phyloP scores from a whole-genome alignment of 768 basidiomycete genomes.

The Lepiota brunneoincarnata region DNA sequence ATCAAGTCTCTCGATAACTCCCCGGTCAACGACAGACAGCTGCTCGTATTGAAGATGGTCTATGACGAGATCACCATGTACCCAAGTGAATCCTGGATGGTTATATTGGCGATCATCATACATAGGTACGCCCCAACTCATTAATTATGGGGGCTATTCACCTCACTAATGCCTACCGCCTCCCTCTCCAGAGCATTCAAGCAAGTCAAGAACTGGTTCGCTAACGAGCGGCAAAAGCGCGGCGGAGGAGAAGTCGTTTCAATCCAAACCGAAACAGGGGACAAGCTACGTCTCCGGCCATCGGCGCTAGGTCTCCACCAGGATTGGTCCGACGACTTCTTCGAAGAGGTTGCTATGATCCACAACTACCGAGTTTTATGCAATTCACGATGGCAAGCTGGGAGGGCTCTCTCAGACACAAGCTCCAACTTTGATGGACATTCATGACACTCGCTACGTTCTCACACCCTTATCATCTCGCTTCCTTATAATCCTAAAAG shows the following conservation, averaged over 20 bases:
- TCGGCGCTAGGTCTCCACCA: constrained; percentile 46
- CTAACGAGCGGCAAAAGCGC: constrained; percentile 55
- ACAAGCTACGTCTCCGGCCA: constrained; percentile 46
- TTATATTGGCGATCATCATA: constrained; percentile 54
- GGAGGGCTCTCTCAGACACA: constrained; percentile 10
- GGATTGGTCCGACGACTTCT: constrained; percentile 60
- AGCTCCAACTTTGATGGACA: constrained; percentile 11
- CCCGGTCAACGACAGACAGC: constrained; percentile 54
- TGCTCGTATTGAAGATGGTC: constrained; percentile 58
- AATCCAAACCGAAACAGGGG: constrained; percentile 34
- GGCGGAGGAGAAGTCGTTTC: constrained; percentile 37
- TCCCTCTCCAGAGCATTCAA: constrained; percentile 43
- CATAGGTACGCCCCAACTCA: constrained; percentile 36
- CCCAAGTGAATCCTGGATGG: constrained; percentile 61
- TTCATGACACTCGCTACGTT: constrained; percentile 11
- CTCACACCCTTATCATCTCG: constrained; percentile 1
- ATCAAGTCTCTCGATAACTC: constrained; percentile 49
- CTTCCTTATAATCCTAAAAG: constrained; percentile 12
- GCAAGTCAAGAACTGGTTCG: constrained; percentile 69
- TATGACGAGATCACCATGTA: constrained; percentile 66
- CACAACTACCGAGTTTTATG: constrained; percentile 43
- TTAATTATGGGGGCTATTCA: constrained; percentile 4
- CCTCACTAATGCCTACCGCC: constrained; percentile 2
- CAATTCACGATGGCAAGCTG: constrained; percentile 23
- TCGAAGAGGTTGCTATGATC: constrained; percentile 61